A percentile compares a stretch with the other conserved stretches of the same genome.
Evolutionary conservation across 768 basidiomycete genomes (phyloP).

Genomic region (Auriculariales sp.): DNA sequence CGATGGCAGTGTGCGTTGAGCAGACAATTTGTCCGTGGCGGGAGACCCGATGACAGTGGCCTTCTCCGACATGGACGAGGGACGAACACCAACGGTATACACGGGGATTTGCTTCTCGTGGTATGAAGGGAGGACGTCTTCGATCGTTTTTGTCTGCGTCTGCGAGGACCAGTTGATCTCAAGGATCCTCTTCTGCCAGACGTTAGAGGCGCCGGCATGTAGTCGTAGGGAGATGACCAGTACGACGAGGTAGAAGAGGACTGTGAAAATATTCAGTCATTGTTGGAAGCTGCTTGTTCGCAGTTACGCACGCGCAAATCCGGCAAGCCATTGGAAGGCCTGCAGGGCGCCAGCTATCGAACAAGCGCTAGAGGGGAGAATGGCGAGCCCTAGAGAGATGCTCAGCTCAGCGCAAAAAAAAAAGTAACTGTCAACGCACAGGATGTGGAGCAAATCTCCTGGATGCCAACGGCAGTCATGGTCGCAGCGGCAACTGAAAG

Average conservation of each 20-base stretch:
- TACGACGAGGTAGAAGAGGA: slow-evolving; percentile 41
- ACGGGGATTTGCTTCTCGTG: neutral
- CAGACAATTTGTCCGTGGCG: neutral
- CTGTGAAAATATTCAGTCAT: slow-evolving; percentile 19
- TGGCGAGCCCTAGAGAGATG: neutral
- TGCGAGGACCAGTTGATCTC: slow-evolving; percentile 22
- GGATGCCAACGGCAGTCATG: slow-evolving; percentile 25
- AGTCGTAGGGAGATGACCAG: slow-evolving; percentile 30
- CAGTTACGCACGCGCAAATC: neutral
- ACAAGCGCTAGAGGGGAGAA: slow-evolving; percentile 18
- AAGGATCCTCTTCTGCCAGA: slow-evolving; percentile 40
- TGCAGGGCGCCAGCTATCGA: slow-evolving; percentile 39
- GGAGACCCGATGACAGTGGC: neutral
- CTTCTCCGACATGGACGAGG: neutral
- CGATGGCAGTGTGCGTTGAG: neutral
- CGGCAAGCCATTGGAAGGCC: slow-evolving; percentile 48
- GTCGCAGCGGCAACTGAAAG: slow-evolving; percentile 36
- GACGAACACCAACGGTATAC: neutral
- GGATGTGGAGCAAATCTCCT: slow-evolving; percentile 19
- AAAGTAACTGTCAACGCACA: slow-evolving; percentile 11
- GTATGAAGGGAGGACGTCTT: slow-evolving; percentile 22
- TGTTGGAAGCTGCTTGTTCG: slow-evolving; percentile 4
- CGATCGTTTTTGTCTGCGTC: slow-evolving; percentile 19
- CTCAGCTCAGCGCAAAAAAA: neutral
- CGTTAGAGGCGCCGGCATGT: slow-evolving; percentile 28